These are phyloP conservation scores for Starmerella apicola DNA, from an alignment of 805 yeast genomes.

Conservation along the genomic window DNA sequence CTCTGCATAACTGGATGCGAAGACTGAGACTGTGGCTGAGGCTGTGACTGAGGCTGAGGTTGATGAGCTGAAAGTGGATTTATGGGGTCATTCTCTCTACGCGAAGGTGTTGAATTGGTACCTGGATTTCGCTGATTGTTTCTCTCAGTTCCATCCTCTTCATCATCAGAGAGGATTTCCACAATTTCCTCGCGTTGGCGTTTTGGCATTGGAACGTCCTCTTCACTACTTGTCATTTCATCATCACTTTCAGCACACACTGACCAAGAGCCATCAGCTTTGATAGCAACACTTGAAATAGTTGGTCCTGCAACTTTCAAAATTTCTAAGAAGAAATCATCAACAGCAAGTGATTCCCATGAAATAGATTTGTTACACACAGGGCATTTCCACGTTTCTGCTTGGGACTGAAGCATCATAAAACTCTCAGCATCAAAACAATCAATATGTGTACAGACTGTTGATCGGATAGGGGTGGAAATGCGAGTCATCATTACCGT, in stretches of 20 bases:
- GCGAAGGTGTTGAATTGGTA: no score
- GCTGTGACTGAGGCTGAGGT: no score
- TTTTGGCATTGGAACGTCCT: conserved; percentile 3
- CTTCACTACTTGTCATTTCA: conserved; percentile 3
- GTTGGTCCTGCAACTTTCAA: conserved; percentile 40
- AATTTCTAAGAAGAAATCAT: conserved; percentile 60
- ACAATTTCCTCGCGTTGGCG: conserved; percentile 8
- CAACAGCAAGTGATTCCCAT: conserved; percentile 51
- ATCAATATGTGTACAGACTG: conserved; percentile 64
- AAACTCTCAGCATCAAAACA: conserved; percentile 78
- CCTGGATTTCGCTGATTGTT: no score
- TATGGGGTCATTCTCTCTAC: no score
- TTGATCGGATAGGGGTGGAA: conserved; percentile 57
- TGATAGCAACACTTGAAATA: conserved; percentile 53
- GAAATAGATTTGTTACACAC: conserved; percentile 48
- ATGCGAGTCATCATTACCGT: conserved; percentile 67
- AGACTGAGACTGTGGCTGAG: no score
- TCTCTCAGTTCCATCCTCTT: conserved; percentile 6
- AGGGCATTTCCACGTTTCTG: conserved; percentile 84
- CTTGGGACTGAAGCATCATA: conserved; percentile 60
- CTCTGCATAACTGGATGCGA: no score
- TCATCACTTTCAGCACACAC: conserved; percentile 19
- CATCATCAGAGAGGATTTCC: conserved; percentile 10
- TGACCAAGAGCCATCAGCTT: conserved; percentile 65
- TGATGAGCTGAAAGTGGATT: no score